Conservation (phyloP, 2,329 filamentous ascomycete species). For the Exophiala mesophila region DNA sequence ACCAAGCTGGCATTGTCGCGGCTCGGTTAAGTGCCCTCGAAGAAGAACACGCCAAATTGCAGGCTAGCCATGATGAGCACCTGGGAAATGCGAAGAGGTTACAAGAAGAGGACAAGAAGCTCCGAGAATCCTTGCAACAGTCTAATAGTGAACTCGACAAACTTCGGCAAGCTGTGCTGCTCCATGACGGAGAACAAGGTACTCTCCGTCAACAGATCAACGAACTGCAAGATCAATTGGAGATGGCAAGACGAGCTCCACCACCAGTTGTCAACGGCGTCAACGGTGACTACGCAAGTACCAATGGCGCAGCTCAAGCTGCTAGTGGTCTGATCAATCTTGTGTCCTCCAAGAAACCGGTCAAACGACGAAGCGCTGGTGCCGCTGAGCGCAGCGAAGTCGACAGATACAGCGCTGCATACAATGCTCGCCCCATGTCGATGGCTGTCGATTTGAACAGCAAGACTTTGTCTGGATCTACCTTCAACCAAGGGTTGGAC, state of each 20-base stretch:
- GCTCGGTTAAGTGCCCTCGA: constrained; percentile 88
- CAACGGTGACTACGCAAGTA: constrained; percentile 48
- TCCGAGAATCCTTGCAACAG: constrained; percentile 74
- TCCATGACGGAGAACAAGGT: constrained; percentile 78
- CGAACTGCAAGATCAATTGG: constrained; percentile 87
- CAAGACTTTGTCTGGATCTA: constrained; percentile 67
- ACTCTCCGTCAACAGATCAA: constrained; percentile 81
- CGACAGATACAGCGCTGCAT: constrained; percentile 86
- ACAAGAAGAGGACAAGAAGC: constrained; percentile 85
- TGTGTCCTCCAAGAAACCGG: constrained; percentile 94
- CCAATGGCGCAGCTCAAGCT: constrained; percentile 56
- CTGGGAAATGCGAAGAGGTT: constrained; percentile 85
- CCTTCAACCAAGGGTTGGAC: constrained; percentile 75
- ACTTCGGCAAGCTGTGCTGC: constrained; percentile 67
- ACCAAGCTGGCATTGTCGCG: constrained; percentile 92
- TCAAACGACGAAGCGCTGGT: constrained; percentile 78
- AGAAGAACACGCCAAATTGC: constrained; percentile 88
- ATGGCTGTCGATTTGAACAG: constrained; percentile 76
- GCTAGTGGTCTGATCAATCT: constrained; percentile 86
- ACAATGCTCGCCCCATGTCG: constrained; percentile 91
- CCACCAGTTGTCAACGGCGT: constrained; percentile 49
- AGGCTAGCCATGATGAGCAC: constrained; percentile 84
- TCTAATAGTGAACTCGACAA: constrained; percentile 78
- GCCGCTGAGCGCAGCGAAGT: constrained; percentile 71
- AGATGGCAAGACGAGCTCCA: constrained; percentile 72